These are phyloP conservation scores for Lathyrus sativus DNA, from an alignment of 306 rosid species.

Conservation along the genomic window DNA sequence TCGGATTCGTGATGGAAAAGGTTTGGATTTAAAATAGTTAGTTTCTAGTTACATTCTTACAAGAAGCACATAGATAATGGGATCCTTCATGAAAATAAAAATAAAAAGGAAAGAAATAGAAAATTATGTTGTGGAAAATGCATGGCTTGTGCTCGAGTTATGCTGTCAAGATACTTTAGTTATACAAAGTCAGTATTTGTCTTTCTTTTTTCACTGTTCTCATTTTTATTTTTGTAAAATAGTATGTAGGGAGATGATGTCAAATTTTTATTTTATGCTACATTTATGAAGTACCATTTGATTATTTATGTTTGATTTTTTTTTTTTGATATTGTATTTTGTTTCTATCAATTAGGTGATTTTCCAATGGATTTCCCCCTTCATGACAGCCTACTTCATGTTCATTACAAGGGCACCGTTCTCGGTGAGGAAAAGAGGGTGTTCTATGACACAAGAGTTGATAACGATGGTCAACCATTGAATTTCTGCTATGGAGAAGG, in stretches of 20 bases:
- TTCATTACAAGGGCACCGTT: conserved; percentile 91
- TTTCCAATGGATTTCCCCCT: conserved; percentile 99
- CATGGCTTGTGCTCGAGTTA: conserved; percentile 26
- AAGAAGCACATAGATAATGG: conserved; percentile 18
- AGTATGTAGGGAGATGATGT: conserved; percentile 1
- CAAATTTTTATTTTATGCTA: conserved; percentile 11
- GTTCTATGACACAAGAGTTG: conserved; percentile 81
- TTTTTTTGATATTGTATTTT: conserved; percentile 33
- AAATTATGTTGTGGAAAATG: conserved; percentile 23
- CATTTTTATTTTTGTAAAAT: conserved; percentile 7
- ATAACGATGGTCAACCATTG: conserved; percentile 84
- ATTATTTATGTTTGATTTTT: conserved; percentile 6
- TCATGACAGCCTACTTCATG: conserved; percentile 85
- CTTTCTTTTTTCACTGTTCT: not conserved
- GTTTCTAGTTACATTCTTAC: conserved; percentile 18
- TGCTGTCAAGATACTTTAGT: not conserved
- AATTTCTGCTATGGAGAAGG: conserved; percentile 98
- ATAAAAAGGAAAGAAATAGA: conserved; percentile 23
- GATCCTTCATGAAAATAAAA: conserved; percentile 18
- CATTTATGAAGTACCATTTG: conserved; percentile 3
- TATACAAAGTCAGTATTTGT: conserved; percentile 23
- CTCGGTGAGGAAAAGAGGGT: conserved; percentile 63
- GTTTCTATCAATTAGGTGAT: conserved; percentile 65
- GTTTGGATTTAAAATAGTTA: conserved; percentile 48
- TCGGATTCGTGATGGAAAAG: conserved; percentile 85